These are phyloP conservation scores for Cryptococcus maquisensis DNA, from an alignment of 1,284 basidiomycete genomes.

Conservation along the genomic window DNA sequence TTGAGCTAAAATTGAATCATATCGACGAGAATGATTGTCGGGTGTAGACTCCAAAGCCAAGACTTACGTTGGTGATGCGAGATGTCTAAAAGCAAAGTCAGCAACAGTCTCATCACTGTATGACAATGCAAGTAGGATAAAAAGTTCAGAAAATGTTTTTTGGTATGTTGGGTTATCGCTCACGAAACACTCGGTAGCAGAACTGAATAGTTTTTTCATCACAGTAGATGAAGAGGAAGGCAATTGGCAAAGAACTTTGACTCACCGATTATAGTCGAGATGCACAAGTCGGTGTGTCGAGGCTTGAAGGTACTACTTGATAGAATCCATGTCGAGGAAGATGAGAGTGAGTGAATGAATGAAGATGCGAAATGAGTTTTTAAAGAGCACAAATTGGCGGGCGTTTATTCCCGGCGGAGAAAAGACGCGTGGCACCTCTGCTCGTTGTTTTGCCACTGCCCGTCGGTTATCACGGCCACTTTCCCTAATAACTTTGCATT, in stretches of 20 bases:
- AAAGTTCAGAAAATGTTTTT: conserved; percentile 36
- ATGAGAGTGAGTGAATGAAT: no score
- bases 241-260: not conserved
- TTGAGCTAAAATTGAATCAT: conserved; percentile 50
- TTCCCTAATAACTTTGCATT: not conserved
- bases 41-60: not conserved
- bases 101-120: not conserved
- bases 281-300: no score
- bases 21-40: conserved; percentile 12
- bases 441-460: not conserved
- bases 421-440: not conserved
- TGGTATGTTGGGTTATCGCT: conserved; percentile 46
- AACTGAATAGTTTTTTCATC: conserved; percentile 47
- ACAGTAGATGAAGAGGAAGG: conserved; percentile 15
- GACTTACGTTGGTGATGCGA: conserved; percentile 8
- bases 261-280: no score
- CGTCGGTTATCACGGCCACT: not conserved
- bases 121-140: not conserved
- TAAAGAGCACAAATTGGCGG: no score
- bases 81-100: not conserved
- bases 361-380: no score
- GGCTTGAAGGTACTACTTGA: no score
- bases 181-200: conserved; percentile 48
- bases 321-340: no score
- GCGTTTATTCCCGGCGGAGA: no score